A percentile compares a stretch with the other conserved stretches of the same genome.
Evolutionary conservation across 78 protist species (phyloP).

Genomic region (Bodo saltans): DNA sequence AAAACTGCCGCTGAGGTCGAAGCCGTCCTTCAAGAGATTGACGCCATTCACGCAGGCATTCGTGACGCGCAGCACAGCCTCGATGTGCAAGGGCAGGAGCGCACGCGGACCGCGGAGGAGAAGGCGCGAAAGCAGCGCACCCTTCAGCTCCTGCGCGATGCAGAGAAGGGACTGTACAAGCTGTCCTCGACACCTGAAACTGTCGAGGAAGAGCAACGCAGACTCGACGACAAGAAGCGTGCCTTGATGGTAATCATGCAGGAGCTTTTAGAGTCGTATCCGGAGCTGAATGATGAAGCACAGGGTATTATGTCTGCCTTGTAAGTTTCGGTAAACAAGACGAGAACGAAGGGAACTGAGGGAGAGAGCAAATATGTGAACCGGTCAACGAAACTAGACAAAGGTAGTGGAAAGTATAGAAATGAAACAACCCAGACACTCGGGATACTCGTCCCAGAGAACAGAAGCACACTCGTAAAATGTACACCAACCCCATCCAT

Average conservation of each 20-base stretch:
- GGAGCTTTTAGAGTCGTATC: too few relatives aligned
- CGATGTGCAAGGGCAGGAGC: background rate
- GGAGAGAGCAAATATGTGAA: too few relatives aligned
- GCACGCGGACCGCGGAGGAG: background rate
- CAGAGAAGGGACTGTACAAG: background rate
- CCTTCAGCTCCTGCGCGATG: background rate
- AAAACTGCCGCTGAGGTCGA: slow-evolving; percentile 9
- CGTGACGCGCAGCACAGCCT: background rate
- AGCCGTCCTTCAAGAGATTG: background rate
- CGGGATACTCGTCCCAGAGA: too few relatives aligned
- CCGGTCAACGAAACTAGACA: too few relatives aligned
- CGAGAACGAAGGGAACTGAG: too few relatives aligned
- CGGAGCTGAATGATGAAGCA: too few relatives aligned
- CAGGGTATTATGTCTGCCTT: too few relatives aligned
- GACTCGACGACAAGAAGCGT: background rate
- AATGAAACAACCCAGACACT: too few relatives aligned
- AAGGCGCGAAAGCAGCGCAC: background rate
- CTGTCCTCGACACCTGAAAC: background rate
- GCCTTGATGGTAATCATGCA: background rate
- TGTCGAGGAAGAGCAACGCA: background rate
- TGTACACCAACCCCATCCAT: too few relatives aligned
- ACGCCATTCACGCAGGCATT: background rate
- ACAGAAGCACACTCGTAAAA: too few relatives aligned
- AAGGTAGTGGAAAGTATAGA: too few relatives aligned
- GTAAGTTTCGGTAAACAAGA: too few relatives aligned